Conservation (phyloP, 192 early-diverging fungal species). For the Chytriomyces confervae region DNA sequence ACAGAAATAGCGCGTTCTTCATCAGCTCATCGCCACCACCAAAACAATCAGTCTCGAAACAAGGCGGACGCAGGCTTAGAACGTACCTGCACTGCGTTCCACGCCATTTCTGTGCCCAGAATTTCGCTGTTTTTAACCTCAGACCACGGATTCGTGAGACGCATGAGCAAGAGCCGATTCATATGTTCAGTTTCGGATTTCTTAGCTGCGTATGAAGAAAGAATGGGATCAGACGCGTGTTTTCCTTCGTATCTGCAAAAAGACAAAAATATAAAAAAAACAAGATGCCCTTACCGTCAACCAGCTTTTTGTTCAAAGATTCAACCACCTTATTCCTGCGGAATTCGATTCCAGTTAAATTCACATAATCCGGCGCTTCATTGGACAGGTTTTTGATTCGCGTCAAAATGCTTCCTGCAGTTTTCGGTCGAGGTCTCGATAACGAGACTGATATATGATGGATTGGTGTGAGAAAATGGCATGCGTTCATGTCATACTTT, state of each 20-base stretch:
- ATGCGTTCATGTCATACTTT: too few relatives aligned
- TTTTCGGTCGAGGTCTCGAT: too few relatives aligned
- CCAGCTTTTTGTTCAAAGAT: neutral
- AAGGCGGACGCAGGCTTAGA: neutral
- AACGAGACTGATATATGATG: too few relatives aligned
- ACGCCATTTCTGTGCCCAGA: neutral
- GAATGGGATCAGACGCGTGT: neutral
- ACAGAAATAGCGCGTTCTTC: neutral
- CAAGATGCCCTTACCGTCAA: neutral
- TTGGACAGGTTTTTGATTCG: too few relatives aligned
- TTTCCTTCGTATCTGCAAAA: too few relatives aligned
- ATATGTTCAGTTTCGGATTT: constrained; percentile 22
- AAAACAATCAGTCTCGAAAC: too few relatives aligned
- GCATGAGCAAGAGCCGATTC: constrained; percentile 8
- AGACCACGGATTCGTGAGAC: constrained; percentile 25
- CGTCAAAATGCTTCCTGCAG: too few relatives aligned
- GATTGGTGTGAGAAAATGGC: too few relatives aligned
- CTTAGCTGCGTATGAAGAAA: neutral
- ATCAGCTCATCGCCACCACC: neutral
- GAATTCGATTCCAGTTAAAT: constrained; percentile 21
- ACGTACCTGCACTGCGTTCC: constrained; percentile 4
- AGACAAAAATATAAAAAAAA: neutral
- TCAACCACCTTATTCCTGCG: constrained; percentile 17
- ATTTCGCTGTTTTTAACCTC: constrained; percentile 21
- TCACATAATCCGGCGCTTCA: neutral